phyloP scores from a whole-genome alignment of 257 asterid species.

The Forsythia viridissima region DNA sequence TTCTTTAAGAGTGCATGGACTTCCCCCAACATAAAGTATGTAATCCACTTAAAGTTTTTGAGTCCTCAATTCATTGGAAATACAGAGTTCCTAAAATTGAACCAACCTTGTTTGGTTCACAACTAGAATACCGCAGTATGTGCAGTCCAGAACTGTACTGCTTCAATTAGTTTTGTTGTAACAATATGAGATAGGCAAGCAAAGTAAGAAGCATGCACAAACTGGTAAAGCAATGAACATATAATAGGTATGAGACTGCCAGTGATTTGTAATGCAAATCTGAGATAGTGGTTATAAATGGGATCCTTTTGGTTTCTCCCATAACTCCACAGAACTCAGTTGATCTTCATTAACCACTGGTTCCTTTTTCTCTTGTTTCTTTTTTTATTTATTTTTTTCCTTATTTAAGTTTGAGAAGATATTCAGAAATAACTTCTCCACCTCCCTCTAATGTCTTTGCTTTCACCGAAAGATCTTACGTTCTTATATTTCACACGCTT shows the following conservation, averaged over 20 bases:
- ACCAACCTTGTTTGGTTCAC: no score
- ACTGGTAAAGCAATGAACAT: neutral
- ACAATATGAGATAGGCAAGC: neutral
- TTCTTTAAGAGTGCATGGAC: neutral
- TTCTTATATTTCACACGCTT: neutral
- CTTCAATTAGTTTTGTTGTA: neutral
- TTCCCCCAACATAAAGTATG: neutral
- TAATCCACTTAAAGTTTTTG: no score
- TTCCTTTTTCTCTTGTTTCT: neutral
- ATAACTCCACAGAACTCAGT: neutral
- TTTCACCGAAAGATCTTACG: neutral
- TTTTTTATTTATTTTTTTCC: neutral
- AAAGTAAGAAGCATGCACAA: neutral
- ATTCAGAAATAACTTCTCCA: neutral
- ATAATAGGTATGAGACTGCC: neutral
- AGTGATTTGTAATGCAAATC: neutral
- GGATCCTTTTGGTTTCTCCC: neutral
- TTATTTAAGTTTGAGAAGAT: neutral
- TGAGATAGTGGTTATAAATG: neutral
- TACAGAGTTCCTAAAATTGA: no score
- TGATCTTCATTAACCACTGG: neutral
- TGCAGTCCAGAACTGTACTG: neutral
- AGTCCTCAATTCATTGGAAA: no score
- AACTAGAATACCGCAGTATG: no score
- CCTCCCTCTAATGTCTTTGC: neutral